phyloP scores from a whole-genome alignment of 2,329 filamentous ascomycete species.

The Onygenales sp. region DNA sequence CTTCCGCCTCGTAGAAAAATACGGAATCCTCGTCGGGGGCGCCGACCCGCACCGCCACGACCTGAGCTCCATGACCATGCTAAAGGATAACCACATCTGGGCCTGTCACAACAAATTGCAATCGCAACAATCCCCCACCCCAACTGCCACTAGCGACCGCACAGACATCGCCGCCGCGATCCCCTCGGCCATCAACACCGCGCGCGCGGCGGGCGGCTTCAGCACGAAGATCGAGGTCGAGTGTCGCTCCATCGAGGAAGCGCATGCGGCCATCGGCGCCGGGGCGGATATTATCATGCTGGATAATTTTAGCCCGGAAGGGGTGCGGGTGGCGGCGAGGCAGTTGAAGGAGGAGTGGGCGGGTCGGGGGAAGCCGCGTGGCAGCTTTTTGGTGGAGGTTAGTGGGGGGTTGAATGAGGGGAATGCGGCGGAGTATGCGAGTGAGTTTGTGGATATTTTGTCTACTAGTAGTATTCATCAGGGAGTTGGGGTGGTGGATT shows the following conservation, averaged over 20 bases:
- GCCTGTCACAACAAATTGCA: conserved; percentile 51
- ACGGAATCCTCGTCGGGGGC: conserved; percentile 90
- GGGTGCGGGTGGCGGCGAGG: conserved; percentile 63
- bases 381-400: conserved; percentile 75
- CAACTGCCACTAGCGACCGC: too few relatives aligned
- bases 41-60: conserved; percentile 89
- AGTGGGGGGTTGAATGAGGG: conserved; percentile 79
- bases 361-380: conserved; percentile 52
- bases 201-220: conserved; percentile 77
- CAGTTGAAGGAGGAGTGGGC: conserved; percentile 72
- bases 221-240: conserved; percentile 93
- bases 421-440: conserved; percentile 69
- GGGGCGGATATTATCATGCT: conserved; percentile 96
- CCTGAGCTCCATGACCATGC: conserved; percentile 90
- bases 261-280: conserved; percentile 80
- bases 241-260: conserved; percentile 78
- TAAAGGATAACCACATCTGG: conserved; percentile 99
- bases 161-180: conserved; percentile 50
- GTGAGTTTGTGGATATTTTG: conserved; percentile 80
- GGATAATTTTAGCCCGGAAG: conserved; percentile 82
- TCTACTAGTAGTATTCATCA: conserved; percentile 97
- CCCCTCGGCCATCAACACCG: conserved; percentile 71
- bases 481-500: conserved; percentile 87
- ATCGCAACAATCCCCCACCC: conserved; percentile 14
- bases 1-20: conserved; percentile 93